Percentiles rank a stretch among this genome's conserved stretches.
These are phyloP conservation scores for Monilinia laxa DNA, from an alignment of 2,329 filamentous ascomycete species.

Conservation along the genomic window DNA sequence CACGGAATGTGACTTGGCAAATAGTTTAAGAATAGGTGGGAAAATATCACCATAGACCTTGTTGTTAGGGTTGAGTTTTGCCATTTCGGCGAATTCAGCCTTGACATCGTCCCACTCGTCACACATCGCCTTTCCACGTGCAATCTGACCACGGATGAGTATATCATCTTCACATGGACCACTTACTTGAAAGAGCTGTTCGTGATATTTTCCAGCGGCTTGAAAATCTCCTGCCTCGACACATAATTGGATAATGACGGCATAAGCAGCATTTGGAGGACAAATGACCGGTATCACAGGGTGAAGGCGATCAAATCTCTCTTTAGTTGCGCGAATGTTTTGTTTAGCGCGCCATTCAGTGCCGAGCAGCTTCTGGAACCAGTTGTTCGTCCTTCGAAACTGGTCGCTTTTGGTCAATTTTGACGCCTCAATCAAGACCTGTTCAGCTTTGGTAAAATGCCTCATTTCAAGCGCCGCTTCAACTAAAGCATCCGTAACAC, in stretches of 20 bases:
- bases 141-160: conserved; percentile 38
- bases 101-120: conserved; percentile 38
- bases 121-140: conserved; percentile 37
- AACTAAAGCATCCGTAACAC: conserved; percentile 28
- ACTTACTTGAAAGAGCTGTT: conserved; percentile 24
- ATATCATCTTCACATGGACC: conserved; percentile 23
- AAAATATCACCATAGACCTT: conserved; percentile 32
- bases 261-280: conserved; percentile 35
- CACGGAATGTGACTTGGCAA: conserved; percentile 33
- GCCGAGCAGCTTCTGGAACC: conserved; percentile 35
- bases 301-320: conserved; percentile 35
- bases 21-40: conserved; percentile 37
- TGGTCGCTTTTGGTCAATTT: conserved; percentile 30
- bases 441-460: conserved; percentile 31
- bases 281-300: conserved; percentile 22
- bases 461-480: conserved; percentile 31
- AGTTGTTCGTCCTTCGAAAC: conserved; percentile 31
- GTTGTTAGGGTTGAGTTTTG: conserved; percentile 22
- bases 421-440: conserved; percentile 29
- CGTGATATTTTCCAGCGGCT: conserved; percentile 32
- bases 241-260: conserved; percentile 38
- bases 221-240: conserved; percentile 35
- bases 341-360: conserved; percentile 34
- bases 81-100: conserved; percentile 34
- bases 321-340: conserved; percentile 32